These are phyloP conservation scores for Punica granatum DNA, from an alignment of 345 rosid species.

Conservation along the genomic window DNA sequence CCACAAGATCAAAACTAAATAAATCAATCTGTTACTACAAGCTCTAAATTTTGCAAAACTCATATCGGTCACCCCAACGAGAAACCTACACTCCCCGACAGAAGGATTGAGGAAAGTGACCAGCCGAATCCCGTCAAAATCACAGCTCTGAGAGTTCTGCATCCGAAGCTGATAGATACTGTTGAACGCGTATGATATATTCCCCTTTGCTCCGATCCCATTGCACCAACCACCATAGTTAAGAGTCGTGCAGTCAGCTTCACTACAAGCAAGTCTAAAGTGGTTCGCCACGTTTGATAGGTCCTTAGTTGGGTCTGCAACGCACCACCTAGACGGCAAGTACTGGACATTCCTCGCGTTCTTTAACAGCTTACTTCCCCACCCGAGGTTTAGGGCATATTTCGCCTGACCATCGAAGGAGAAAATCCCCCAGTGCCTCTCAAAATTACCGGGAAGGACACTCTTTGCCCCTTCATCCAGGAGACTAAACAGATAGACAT, in stretches of 20 bases:
- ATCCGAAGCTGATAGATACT: slow-evolving; percentile 84
- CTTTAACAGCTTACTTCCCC: slow-evolving; percentile 61
- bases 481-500: slow-evolving; percentile 78
- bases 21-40: slow-evolving; percentile 20
- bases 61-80: slow-evolving; percentile 69
- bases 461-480: slow-evolving; percentile 92
- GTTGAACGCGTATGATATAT: slow-evolving; percentile 87
- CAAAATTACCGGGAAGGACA: slow-evolving; percentile 76
- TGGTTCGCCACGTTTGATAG: slow-evolving; percentile 60
- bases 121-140: slow-evolving; percentile 85
- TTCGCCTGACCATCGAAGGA: slow-evolving; percentile 97
- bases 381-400: slow-evolving; percentile 66
- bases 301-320: slow-evolving; percentile 68
- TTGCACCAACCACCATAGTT: slow-evolving; percentile 83
- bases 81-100: slow-evolving; percentile 80
- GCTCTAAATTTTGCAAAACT: slow-evolving; percentile 28
- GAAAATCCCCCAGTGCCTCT: slow-evolving; percentile 97
- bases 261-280: slow-evolving; percentile 63
- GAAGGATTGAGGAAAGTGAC: slow-evolving; percentile 86
- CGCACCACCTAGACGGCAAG: slow-evolving; percentile 93
- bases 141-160: slow-evolving; percentile 76
- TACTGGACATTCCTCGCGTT: slow-evolving; percentile 66
- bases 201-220: slow-evolving; percentile 72
- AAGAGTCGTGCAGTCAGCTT: slow-evolving; percentile 91
- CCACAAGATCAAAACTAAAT: slow-evolving; percentile 30